A percentile compares a stretch with the other conserved stretches of the same genome.
These are phyloP conservation scores for Corylus avellana DNA, from an alignment of 306 rosid genomes.

Conservation along the genomic window DNA sequence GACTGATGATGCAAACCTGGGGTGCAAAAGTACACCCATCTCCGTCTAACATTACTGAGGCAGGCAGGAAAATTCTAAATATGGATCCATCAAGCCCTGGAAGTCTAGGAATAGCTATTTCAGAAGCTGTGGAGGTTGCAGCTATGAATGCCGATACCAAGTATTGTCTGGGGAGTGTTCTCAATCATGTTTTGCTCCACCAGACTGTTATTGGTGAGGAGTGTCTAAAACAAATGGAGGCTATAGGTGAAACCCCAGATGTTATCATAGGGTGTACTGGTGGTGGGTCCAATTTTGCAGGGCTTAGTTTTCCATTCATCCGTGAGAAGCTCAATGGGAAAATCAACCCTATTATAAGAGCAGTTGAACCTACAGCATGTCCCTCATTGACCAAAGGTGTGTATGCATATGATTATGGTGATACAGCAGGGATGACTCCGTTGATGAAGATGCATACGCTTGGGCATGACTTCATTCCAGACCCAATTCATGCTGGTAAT, in stretches of 20 bases:
- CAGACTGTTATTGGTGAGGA: slow-evolving; percentile 94
- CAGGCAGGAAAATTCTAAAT: slow-evolving; percentile 65
- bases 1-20: slow-evolving; percentile 97
- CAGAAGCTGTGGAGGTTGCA: slow-evolving; percentile 92
- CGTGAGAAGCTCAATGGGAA: slow-evolving; percentile 76
- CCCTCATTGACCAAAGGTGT: slow-evolving; percentile 93
- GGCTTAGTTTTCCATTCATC: slow-evolving; percentile 86
- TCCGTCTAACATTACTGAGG: slow-evolving; percentile 72
- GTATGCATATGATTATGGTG: slow-evolving; percentile 83
- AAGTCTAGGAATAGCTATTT: slow-evolving; percentile 93
- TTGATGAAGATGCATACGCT: slow-evolving; percentile 98
- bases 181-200: slow-evolving; percentile 89
- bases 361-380: slow-evolving; percentile 89
- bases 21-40: slow-evolving; percentile 96
- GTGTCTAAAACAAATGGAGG: slow-evolving; percentile 89
- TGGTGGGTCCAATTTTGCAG: slow-evolving; percentile 95
- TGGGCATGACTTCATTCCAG: slow-evolving; percentile 89
- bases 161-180: slow-evolving; percentile 93
- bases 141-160: slow-evolving; percentile 68
- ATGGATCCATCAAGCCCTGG: slow-evolving; percentile 82
- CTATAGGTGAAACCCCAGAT: slow-evolving; percentile 87
- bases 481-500: slow-evolving; percentile 95
- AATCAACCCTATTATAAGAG: slow-evolving; percentile 81
- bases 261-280: slow-evolving; percentile 90
- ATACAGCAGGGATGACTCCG: slow-evolving; percentile 92